Evolutionary conservation across 1,139 yeast species (phyloP).

Genomic region (Sugiyamaella castrensis): DNA sequence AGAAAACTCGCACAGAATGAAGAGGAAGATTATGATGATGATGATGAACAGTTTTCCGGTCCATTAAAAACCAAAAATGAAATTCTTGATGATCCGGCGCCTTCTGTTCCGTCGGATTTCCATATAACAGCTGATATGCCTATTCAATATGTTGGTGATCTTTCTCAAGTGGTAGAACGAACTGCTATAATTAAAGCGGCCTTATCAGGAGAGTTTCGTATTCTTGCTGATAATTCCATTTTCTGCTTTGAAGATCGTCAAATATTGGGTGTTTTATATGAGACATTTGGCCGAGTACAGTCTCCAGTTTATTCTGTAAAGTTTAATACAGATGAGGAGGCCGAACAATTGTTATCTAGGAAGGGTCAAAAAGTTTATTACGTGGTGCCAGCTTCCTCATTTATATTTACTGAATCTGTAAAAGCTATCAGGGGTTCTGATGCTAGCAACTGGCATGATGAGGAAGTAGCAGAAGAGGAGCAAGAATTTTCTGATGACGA

Average conservation of each 20-base stretch:
- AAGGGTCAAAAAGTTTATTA: constrained; percentile 65
- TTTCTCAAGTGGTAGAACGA: constrained; percentile 66
- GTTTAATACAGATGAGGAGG: constrained; percentile 55
- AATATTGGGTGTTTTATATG: constrained; percentile 79
- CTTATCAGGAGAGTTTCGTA: constrained; percentile 81
- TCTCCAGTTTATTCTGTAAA: constrained; percentile 79
- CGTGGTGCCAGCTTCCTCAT: constrained; percentile 78
- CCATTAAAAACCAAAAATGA: constrained; percentile 83
- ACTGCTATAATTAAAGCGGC: constrained; percentile 70
- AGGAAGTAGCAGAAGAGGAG: constrained; percentile 87
- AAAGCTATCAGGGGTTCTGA: constrained; percentile 80
- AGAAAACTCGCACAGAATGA: constrained; percentile 16
- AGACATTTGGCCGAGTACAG: constrained; percentile 86
- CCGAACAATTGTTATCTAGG: constrained; percentile 42
- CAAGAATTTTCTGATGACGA: constrained; percentile 96
- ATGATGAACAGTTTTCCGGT: constrained; percentile 41
- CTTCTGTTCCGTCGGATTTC: constrained; percentile 66
- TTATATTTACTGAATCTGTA: constrained; percentile 70
- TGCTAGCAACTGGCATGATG: constrained; percentile 93
- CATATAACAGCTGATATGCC: constrained; percentile 56
- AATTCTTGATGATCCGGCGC: constrained; percentile 62
- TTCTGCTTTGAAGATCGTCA: constrained; percentile 72
- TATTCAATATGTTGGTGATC: constrained; percentile 69
- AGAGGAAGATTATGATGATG: constrained; percentile 23
- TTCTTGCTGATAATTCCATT: constrained; percentile 76